Conservation (phyloP, 352 stramenopile genomes). For the Phytopythium aichiense region DNA sequence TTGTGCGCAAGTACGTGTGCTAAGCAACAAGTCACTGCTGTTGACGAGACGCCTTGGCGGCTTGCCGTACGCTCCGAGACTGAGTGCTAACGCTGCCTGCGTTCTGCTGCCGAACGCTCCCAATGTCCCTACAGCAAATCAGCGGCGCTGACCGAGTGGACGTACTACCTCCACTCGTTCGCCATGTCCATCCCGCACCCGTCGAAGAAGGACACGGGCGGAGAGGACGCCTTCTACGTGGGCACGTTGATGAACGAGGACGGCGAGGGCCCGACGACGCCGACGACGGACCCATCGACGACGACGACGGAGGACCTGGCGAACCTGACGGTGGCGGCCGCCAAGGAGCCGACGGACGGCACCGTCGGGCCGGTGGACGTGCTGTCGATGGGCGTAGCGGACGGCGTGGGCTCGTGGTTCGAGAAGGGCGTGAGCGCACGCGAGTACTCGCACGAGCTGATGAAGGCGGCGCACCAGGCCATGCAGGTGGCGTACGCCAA, state of each 20-base stretch:
- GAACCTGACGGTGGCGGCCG: background rate
- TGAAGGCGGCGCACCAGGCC: constrained; percentile 67
- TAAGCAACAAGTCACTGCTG: background rate
- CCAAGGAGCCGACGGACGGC: constrained; percentile 27
- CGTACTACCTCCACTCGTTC: constrained; percentile 65
- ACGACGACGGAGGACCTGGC: constrained; percentile 1
- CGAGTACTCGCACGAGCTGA: constrained; percentile 70
- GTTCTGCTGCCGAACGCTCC: too few species aligned
- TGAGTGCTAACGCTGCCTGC: background rate
- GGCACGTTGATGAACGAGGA: constrained; percentile 61
- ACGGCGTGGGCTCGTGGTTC: constrained; percentile 96
- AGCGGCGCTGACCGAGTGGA: constrained; percentile 33
- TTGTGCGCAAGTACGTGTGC: constrained; percentile 28
- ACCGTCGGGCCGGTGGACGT: constrained; percentile 66
- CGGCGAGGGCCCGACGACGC: constrained; percentile 16
- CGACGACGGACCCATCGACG: constrained; percentile 16
- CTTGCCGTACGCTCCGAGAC: background rate
- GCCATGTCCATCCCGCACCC: constrained; percentile 78
- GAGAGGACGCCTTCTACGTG: constrained; percentile 95
- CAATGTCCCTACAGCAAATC: constrained; percentile 20
- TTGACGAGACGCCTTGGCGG: background rate
- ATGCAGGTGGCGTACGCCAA: constrained; percentile 56
- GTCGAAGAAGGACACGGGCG: constrained; percentile 60
- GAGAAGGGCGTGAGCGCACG: constrained; percentile 88
- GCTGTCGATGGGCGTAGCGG: constrained; percentile 91